Evolutionary conservation across 2,329 filamentous ascomycete genomes (phyloP).

Genomic region (Diplocarpon rosae): DNA sequence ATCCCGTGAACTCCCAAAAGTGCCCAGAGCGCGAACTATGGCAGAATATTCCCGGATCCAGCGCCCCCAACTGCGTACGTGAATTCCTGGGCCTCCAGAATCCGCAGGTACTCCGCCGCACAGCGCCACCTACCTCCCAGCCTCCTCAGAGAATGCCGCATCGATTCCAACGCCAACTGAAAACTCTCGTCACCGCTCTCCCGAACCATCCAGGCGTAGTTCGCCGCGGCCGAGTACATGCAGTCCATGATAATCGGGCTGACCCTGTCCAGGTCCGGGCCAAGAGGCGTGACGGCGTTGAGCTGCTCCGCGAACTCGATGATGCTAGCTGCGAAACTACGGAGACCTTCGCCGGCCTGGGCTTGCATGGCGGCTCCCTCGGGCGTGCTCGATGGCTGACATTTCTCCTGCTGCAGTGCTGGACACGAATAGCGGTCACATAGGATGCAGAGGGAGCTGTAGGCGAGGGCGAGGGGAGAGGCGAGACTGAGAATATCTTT

Average conservation of each 20-base stretch:
- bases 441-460: constrained; percentile 25
- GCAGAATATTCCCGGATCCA: too few relatives aligned
- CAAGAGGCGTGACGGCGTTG: constrained; percentile 13
- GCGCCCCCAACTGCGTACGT: constrained; percentile 18
- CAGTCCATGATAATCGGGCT: constrained; percentile 30
- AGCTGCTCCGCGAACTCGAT: constrained; percentile 25
- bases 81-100: constrained; percentile 30
- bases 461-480: constrained; percentile 22
- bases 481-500: constrained; percentile 20
- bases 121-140: constrained; percentile 28
- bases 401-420: constrained; percentile 8
- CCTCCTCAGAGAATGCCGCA: constrained; percentile 25
- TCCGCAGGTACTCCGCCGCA: constrained; percentile 29
- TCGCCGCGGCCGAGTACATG: constrained; percentile 30
- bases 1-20: too few relatives aligned
- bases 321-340: constrained; percentile 23
- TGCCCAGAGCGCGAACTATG: neutral
- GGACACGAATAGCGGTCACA: constrained; percentile 31
- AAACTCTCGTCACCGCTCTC: constrained; percentile 28
- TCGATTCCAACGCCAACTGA: constrained; percentile 24
- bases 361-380: constrained; percentile 27
- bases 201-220: constrained; percentile 30
- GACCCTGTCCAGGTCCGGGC: constrained; percentile 23
- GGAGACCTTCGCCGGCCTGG: constrained; percentile 27
- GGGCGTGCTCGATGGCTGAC: neutral